Evolutionary conservation across 2,329 filamentous ascomycete species (phyloP), one percentile per base, ranked within the genome.

Genomic region (Diaporthe humulicola): DNA sequence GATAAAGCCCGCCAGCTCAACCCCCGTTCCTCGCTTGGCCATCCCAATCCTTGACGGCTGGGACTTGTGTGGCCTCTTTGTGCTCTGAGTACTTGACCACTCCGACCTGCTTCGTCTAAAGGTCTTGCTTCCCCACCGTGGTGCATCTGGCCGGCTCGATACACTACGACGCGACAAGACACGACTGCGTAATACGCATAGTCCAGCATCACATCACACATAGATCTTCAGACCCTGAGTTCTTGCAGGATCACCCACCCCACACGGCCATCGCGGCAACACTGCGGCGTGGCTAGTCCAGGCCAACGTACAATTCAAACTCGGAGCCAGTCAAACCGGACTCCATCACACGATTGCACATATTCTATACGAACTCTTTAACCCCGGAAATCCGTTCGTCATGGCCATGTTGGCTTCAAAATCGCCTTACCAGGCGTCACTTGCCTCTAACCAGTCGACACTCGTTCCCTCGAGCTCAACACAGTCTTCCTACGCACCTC

Each of bases 391-490:
- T 30, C 40, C 14, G 33, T 64, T 50, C 74, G 82, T 77, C 73
- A 95, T 95, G 94, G 92, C 94, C 80, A 94, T 95, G 91, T 86
- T 96, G 81, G 94, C 94, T 78, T 91, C 93, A 76, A 95, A 95
- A 83, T 87, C 93, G 79, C 88, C 93, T 57, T 95, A 93, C 81
- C 88, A 92, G 78, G 85, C 91, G 71, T 86, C 89, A 72, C 84
- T 92, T 79, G 85, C 83, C 77, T 85, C 86, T 58, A 84, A 85
- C 76, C 81, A 84, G 74, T 83, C 86, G 25, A 85, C 83, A 64
- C 81, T 88, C 77, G 84, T 86, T 60, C 42, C 71, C 14, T 82
- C 88, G n/a, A 85, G 82, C 76, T 82, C 87, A 19, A 83, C 87
- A n/a, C 86, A 88, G 70, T 83, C 88, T 60, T 83, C 86, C 74